Percentiles rank a stretch among this genome's conserved stretches.
Conservation (phyloP, 352 stramenopile genomes). For the Phytophthora pseudosyringae region DNA sequence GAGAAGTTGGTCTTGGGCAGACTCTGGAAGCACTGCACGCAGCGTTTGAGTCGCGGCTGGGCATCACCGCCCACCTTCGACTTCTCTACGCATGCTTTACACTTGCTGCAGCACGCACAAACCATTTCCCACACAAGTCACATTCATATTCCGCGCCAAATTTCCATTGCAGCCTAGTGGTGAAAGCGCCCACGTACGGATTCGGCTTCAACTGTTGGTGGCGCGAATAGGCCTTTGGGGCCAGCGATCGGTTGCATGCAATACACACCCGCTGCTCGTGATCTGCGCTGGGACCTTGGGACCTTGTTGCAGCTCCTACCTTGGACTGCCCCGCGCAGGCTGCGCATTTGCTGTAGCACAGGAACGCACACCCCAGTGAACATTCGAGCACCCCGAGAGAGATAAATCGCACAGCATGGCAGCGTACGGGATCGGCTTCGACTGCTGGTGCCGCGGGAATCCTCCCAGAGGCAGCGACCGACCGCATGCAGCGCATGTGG, state of each 20-base stretch:
- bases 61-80: constrained; percentile 23
- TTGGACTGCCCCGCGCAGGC: constrained; percentile 1
- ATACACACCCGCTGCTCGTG: constrained; percentile 30
- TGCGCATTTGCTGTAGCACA: constrained; percentile 5
- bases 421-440: constrained; percentile 57
- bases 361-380: neutral
- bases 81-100: constrained; percentile 54
- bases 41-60: constrained; percentile 57
- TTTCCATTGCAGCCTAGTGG: neutral
- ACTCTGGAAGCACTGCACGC: constrained; percentile 80
- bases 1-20: constrained; percentile 67
- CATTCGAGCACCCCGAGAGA: neutral
- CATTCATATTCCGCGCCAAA: neutral
- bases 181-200: constrained; percentile 30
- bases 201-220: constrained; percentile 54
- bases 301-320: neutral
- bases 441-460: constrained; percentile 64
- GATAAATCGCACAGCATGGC: neutral
- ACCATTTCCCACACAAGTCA: neutral
- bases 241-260: constrained; percentile 32
- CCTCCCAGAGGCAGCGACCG: constrained; percentile 11
- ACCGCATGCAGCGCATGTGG: constrained; percentile 41
- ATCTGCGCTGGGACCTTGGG: neutral
- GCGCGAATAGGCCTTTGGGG: constrained; percentile 44
- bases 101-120: constrained; percentile 51